Base-by-base conservation (phyloP, 306 rosid species). In the Datisca glomerata region DNA sequence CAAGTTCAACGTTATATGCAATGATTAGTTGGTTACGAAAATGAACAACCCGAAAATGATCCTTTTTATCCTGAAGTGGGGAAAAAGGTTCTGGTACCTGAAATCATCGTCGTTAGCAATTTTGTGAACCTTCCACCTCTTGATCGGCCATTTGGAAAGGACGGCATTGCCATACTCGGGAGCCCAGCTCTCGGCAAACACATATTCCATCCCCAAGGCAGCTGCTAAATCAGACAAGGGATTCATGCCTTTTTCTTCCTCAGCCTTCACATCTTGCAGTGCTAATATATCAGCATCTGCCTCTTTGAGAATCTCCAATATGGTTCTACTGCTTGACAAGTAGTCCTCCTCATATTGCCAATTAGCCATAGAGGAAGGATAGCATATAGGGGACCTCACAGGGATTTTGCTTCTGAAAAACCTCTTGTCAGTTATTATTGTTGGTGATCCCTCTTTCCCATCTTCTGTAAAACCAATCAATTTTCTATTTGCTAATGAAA, bases 101-200 rank as follows among this genome's bases (percentile, higher is more conserved):
- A 84, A 84, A 73, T 84, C 95, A 53, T 84, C 84, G 68, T 70
- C 85, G 49, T 84, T 69, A 36, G 93, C 84, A 55, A 84, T 84
- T 65, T 84, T 84, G 57, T 79, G 86, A 66, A 76, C 72, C 51
- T 58, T 69, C 93, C 86, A 84, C 39, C 72, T 79, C 63, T 76
- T 79, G 22, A 84, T 79, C 6, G 92, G 93, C 95, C 95, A 84
- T 68, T 76, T 84, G 40, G 95, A 84, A 4, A 84, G 47, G 51
- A 84, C 76, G 16, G 95, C 95, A 61, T 79, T 84, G 7, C 95
- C 95, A 64, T 70, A 84, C 66, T 84, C 95, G 3, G 92, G 95
- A 31, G 95, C 95, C 95, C 95, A 84, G 67, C 95, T 84, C 57
- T 85, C 93, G 49, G 93, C 93, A 69, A 84, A 85, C 23, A 80